Conservation (phyloP, 2,329 filamentous ascomycete species). For the Pezicula neosporulosa region DNA sequence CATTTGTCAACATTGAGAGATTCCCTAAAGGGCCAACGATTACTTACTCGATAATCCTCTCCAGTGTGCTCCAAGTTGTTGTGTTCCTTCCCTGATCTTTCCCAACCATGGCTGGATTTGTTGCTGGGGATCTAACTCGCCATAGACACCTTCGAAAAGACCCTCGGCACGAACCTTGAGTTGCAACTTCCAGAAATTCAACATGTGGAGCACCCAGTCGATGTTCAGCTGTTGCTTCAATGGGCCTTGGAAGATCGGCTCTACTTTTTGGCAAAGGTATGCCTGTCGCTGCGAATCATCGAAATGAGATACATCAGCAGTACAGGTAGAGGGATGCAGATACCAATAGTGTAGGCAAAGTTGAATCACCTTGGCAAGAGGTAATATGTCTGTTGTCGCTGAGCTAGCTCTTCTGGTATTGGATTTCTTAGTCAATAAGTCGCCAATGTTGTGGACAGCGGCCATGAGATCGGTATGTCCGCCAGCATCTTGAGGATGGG, state of each 20-base stretch:
- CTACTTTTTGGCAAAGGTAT: constrained; percentile 29
- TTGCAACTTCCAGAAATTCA: constrained; percentile 48
- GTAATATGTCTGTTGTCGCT: neutral
- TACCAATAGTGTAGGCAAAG: neutral
- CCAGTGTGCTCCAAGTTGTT: constrained; percentile 37
- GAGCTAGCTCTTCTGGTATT: neutral
- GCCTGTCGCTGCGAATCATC: constrained; percentile 37
- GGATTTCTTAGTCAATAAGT: neutral
- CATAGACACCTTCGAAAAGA: constrained; percentile 31
- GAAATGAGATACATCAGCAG: constrained; percentile 20
- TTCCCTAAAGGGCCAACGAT: neutral
- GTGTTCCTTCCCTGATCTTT: constrained; percentile 23
- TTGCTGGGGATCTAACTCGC: constrained; percentile 27
- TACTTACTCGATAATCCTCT: constrained; percentile 39
- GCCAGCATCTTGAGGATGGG: neutral
- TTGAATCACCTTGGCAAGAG: neutral
- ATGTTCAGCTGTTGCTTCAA: constrained; percentile 34
- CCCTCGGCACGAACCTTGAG: constrained; percentile 31
- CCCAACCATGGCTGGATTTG: constrained; percentile 35
- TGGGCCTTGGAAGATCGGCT: constrained; percentile 34
- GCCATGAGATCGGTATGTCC: neutral
- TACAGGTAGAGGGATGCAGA: neutral
- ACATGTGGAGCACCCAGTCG: constrained; percentile 38
- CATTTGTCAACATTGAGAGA: neutral
- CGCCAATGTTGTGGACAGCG: neutral